Evolutionary conservation across 176 grass and related monocot species (phyloP), one percentile per base, ranked within the genome.

Genomic region (Carex myosuroides): DNA sequence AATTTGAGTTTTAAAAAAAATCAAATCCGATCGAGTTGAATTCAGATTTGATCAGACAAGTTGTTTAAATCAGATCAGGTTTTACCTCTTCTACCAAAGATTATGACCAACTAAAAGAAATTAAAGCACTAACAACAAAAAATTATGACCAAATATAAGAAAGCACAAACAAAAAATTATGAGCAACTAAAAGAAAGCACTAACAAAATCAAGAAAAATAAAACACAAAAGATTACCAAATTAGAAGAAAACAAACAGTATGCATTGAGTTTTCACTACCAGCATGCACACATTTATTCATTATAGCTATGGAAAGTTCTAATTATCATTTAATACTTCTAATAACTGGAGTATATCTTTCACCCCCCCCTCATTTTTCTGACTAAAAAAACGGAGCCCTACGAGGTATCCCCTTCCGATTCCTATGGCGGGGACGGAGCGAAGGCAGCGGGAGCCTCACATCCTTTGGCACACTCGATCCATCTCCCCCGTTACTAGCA

Each of bases 331-430:
- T 8, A 37, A 29, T 46, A 30, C 3, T 75, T 24, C 65, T 69
- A 35, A 17, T 42, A 3, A 68, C 37, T 37, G 35, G 35, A 64
- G 11, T 64, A 64, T 64, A 30, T 13, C 62, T 64, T 12, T 29
- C 22, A 1, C 44, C 0, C 18, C 3, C 10, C 21, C 22, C 10
- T 14, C 14, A 33, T 7, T 70, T 26, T 29, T 76, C 42, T 76
- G 48, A 30, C 48, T 76, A 91, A 29, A 55, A 76, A 55, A 88
- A 92, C 12, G 86, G 88, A 5, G 87, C 80, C 35, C 90, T 81
- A 0, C 17, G 81, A 4, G 90, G 92, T 80, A 94, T 90, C 41
- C 88, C 92, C 86, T 94, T 94, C 1, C 84, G 75, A 11, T 84
- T 67, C 20, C 90, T 89, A 42, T 60, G 65, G 30, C 14, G 3